phyloP scores from a whole-genome alignment of 176 grass and related monocot species.

The Juncus effusus region DNA sequence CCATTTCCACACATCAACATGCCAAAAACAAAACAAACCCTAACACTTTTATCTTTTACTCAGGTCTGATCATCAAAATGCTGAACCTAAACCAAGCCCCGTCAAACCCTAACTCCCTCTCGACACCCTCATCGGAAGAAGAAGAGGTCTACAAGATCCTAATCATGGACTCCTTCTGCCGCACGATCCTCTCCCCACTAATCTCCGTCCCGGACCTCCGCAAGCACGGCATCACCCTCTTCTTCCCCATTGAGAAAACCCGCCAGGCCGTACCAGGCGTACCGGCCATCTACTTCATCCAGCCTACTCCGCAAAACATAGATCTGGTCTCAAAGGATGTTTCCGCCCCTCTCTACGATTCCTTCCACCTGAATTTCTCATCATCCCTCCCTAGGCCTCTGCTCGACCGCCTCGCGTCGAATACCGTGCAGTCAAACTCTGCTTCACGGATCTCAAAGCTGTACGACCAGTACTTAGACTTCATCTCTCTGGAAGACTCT shows the following conservation, averaged over 20 bases:
- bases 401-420: conserved; percentile 58
- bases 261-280: conserved; percentile 65
- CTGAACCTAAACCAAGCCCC: conserved; percentile 34
- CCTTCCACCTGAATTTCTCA: conserved; percentile 82
- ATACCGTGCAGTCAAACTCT: conserved; percentile 36
- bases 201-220: conserved; percentile 59
- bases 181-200: conserved; percentile 60
- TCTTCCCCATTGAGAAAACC: conserved; percentile 57
- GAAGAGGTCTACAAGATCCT: conserved; percentile 89
- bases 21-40: too few species aligned
- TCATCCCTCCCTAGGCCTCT: conserved; percentile 60
- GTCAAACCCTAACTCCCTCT: neutral
- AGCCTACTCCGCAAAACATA: conserved; percentile 53
- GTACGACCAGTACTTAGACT: conserved; percentile 77
- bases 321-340: conserved; percentile 64
- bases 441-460: conserved; percentile 49
- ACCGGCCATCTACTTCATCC: conserved; percentile 69
- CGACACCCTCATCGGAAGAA: conserved; percentile 12
- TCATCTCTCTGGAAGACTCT: conserved; percentile 68
- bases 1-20: neutral
- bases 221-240: conserved; percentile 70
- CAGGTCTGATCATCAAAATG: neutral
- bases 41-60: neutral
- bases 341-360: conserved; percentile 58
- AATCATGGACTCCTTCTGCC: conserved; percentile 55